A percentile compares a stretch with the other conserved stretches of the same genome.
Evolutionary conservation across 2,329 filamentous ascomycete species (phyloP).

Genomic region (Peltaster fructicola): DNA sequence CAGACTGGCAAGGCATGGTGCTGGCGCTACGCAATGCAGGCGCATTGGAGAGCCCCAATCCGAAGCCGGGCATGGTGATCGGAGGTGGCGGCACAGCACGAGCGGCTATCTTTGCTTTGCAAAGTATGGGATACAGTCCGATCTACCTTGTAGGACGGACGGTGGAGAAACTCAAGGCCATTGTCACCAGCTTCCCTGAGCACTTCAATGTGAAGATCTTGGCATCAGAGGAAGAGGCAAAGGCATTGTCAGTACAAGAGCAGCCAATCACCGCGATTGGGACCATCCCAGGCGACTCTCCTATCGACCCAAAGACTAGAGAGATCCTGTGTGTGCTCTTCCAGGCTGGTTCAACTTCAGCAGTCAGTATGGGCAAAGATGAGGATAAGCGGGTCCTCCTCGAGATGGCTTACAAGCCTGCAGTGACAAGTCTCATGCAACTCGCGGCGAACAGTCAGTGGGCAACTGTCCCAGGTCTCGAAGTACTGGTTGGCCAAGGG

Average conservation of each 20-base stretch:
- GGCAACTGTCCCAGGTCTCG: conserved; percentile 69
- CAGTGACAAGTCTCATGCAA: conserved; percentile 67
- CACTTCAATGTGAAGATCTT: conserved; percentile 56
- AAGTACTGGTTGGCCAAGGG: conserved; percentile 76
- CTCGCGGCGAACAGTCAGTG: conserved; percentile 63
- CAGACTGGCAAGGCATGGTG: conserved; percentile 88
- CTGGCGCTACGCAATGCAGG: conserved; percentile 57
- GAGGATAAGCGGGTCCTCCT: conserved; percentile 46
- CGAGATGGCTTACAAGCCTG: conserved; percentile 94
- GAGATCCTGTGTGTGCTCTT: conserved; percentile 44
- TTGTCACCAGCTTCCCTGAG: conserved; percentile 55
- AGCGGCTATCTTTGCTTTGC: conserved; percentile 76
- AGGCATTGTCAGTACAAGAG: conserved; percentile 28
- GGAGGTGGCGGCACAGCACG: conserved; percentile 84
- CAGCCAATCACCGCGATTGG: conserved; percentile 60
- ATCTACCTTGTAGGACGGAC: conserved; percentile 79
- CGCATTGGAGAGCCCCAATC: conserved; percentile 24
- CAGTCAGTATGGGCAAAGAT: conserved; percentile 26
- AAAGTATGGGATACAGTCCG: conserved; percentile 64
- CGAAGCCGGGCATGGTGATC: conserved; percentile 56
- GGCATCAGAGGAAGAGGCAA: conserved; percentile 31
- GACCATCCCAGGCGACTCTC: conserved; percentile 76
- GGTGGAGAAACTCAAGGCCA: conserved; percentile 44
- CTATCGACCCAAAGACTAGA: conserved; percentile 55
- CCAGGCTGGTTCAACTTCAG: conserved; percentile 26